A percentile compares a stretch with the other conserved stretches of the same genome.
Evolutionary conservation across 805 yeast species (phyloP).

Genomic region (Cyberlindnera sargentensis): DNA sequence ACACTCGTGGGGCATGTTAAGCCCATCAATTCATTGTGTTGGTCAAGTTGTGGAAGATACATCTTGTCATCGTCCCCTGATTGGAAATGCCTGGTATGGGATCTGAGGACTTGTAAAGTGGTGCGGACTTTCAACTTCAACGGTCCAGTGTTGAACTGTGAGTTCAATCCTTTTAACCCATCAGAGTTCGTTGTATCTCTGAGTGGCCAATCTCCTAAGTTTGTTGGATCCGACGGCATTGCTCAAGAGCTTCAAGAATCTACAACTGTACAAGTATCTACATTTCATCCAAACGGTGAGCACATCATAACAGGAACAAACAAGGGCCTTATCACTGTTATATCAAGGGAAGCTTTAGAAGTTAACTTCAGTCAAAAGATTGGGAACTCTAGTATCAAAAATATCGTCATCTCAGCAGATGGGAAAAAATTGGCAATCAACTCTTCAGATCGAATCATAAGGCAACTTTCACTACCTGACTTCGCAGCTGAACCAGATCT

Average conservation of each 20-base stretch:
- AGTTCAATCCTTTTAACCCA: slow-evolving; percentile 42
- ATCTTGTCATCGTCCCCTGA: slow-evolving; percentile 70
- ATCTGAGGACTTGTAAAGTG: slow-evolving; percentile 39
- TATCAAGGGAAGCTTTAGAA: slow-evolving; percentile 21
- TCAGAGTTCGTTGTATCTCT: slow-evolving; percentile 54
- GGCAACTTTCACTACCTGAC: slow-evolving; percentile 49
- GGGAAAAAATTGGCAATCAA: slow-evolving; percentile 63
- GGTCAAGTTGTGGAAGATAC: slow-evolving; percentile 71
- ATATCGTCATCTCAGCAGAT: slow-evolving; percentile 49
- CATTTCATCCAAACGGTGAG: slow-evolving; percentile 46
- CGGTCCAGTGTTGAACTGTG: slow-evolving; percentile 69
- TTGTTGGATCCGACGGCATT: slow-evolving; percentile 33
- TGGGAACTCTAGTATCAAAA: slow-evolving; percentile 71
- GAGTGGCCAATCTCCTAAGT: slow-evolving; percentile 53
- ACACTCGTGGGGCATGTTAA: slow-evolving; percentile 60
- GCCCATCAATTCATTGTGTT: slow-evolving; percentile 63
- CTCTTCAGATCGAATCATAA: slow-evolving; percentile 67
- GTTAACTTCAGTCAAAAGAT: slow-evolving; percentile 46
- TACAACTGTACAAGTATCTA: slow-evolving; percentile 22
- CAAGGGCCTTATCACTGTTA: slow-evolving; percentile 66
- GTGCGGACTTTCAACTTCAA: slow-evolving; percentile 45
- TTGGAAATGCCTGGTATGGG: slow-evolving; percentile 82
- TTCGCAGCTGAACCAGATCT: slow-evolving; percentile 18
- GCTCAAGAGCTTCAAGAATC: slow-evolving; percentile 16
- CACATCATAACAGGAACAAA: slow-evolving; percentile 70